These are phyloP conservation scores for Xylaria arbuscula DNA, from an alignment of 2,329 filamentous ascomycete species.

Conservation along the genomic window DNA sequence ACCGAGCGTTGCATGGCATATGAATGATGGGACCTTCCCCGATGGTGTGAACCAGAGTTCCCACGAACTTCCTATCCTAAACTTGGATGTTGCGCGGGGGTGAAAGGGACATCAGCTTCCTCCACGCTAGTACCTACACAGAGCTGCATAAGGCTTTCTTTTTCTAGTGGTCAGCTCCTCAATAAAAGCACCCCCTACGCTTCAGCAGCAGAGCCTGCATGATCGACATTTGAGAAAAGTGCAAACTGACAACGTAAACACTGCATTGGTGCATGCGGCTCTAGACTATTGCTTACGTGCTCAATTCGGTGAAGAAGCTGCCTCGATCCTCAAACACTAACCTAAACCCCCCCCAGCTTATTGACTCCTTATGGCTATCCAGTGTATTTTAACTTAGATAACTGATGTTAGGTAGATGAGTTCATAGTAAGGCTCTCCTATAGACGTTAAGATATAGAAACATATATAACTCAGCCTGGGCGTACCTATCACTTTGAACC, in stretches of 20 bases:
- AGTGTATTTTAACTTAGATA: not conserved
- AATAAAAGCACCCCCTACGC: conserved; percentile 1
- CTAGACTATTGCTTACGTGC: not conserved
- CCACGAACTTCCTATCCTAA: not conserved
- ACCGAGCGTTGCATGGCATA: too few relatives aligned
- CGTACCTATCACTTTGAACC: not conserved
- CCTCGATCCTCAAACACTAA: too few relatives aligned
- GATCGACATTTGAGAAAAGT: not conserved
- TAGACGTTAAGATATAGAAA: not conserved
- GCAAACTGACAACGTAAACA: not conserved
- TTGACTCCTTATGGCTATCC: not conserved
- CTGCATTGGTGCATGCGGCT: not conserved
- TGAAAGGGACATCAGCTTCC: not conserved
- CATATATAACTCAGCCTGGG: conserved; percentile 6
- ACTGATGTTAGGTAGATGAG: not conserved
- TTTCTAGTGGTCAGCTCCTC: not conserved
- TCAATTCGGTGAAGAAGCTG: too few relatives aligned
- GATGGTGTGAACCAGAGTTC: not conserved
- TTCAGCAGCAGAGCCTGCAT: not conserved
- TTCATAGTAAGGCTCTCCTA: conserved; percentile 9
- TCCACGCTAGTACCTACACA: not conserved
- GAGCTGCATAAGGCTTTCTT: not conserved
- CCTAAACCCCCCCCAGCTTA: too few relatives aligned
- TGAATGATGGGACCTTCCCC: too few relatives aligned
- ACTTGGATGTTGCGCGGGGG: not conserved